Evolutionary conservation across 1,284 basidiomycete species (phyloP).

Genomic region (Sanghuangporus weigelae): DNA sequence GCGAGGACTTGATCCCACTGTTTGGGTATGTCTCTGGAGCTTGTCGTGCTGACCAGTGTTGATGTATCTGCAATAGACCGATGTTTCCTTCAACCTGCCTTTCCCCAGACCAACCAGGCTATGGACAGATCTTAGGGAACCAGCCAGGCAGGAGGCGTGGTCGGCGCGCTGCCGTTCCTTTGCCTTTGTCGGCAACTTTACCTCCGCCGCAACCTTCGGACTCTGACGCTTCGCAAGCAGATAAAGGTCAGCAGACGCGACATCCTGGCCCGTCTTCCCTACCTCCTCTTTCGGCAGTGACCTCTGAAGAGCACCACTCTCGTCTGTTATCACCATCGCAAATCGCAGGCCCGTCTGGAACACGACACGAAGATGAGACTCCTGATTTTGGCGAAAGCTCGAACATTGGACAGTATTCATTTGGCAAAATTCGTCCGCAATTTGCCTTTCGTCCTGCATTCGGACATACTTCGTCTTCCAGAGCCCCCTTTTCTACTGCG

Average conservation of each 20-base stretch:
- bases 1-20: slow-evolving; percentile 74
- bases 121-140: slow-evolving; percentile 68
- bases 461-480: neutral
- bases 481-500: slow-evolving; percentile 3
- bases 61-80: slow-evolving; percentile 35
- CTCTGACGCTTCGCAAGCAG: slow-evolving; percentile 6
- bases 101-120: slow-evolving; percentile 76
- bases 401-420: slow-evolving; percentile 1
- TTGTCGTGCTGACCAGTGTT: slow-evolving; percentile 18
- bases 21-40: slow-evolving; percentile 56
- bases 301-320: slow-evolving; percentile 2
- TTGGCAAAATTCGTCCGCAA: neutral
- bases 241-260: slow-evolving; percentile 14
- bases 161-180: slow-evolving; percentile 37
- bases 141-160: slow-evolving; percentile 57
- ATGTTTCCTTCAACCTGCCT: slow-evolving; percentile 75
- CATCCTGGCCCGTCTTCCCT: slow-evolving; percentile 7
- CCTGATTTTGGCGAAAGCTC: neutral
- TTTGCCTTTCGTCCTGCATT: neutral
- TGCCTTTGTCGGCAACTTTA: slow-evolving; percentile 16
- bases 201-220: slow-evolving; percentile 18
- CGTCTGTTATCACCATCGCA: slow-evolving; percentile 6
- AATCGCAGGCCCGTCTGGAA: slow-evolving; percentile 11
- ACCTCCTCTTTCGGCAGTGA: slow-evolving; percentile 2
- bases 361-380: neutral